A percentile compares a stretch with the other conserved stretches of the same genome.
phyloP scores from a whole-genome alignment of 176 grass and related monocot genomes.

The Ampelocalamus luodianensis region DNA sequence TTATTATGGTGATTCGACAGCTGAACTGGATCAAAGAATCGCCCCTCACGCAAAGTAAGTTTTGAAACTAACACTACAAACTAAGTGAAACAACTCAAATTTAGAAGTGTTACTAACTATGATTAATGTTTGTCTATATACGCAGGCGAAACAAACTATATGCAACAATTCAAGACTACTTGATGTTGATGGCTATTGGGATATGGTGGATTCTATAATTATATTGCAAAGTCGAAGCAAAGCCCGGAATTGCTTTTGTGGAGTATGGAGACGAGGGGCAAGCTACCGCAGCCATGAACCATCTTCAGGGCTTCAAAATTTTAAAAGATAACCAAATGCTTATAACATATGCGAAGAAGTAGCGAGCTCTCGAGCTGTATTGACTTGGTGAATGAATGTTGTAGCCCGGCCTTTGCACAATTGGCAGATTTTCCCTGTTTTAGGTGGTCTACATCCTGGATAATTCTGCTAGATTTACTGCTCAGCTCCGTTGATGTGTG shows the following conservation, averaged over 20 bases:
- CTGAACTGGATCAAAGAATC: too few species aligned
- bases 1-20: too few species aligned
- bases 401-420: conserved; percentile 31
- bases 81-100: too few species aligned
- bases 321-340: conserved; percentile 83
- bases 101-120: too few species aligned
- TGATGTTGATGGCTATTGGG: too few species aligned
- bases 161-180: too few species aligned
- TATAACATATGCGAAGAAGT: conserved; percentile 90
- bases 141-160: too few species aligned
- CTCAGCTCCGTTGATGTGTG: not conserved
- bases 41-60: too few species aligned
- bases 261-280: conserved; percentile 87
- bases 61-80: too few species aligned
- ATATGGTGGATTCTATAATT: too few species aligned
- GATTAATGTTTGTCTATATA: too few species aligned
- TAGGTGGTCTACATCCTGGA: conserved; percentile 42
- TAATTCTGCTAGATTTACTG: conserved; percentile 2
- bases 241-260: conserved; percentile 91
- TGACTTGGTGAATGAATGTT: conserved; percentile 35
- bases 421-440: conserved; percentile 18
- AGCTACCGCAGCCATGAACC: conserved; percentile 69
- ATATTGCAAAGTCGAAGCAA: conserved; percentile 82
- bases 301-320: conserved; percentile 80
- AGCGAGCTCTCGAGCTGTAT: conserved; percentile 18